Percentiles rank a stretch among this genome's conserved stretches.
These are phyloP conservation scores for Trametes sp. DNA, from an alignment of 1,284 basidiomycete genomes.

Conservation along the genomic window DNA sequence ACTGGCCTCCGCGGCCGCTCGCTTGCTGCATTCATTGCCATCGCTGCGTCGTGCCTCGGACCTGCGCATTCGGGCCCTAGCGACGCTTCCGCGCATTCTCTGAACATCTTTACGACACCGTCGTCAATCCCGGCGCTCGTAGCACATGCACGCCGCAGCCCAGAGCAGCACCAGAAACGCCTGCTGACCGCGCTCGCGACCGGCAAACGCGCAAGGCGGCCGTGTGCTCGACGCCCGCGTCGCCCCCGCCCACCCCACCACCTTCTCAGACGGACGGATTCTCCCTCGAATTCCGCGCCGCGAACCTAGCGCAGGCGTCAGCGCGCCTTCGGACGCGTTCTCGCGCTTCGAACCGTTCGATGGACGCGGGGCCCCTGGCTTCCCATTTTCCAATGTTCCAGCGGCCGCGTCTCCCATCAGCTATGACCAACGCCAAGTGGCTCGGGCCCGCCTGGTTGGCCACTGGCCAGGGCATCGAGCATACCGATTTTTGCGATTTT, in stretches of 20 bases:
- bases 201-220: slow-evolving; percentile 7
- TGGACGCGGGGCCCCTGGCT: no score
- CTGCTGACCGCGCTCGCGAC: slow-evolving; percentile 11
- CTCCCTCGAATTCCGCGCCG: not conserved
- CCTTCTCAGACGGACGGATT: no score
- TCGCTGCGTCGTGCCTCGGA: not conserved
- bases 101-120: not conserved
- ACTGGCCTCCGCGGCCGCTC: not conserved
- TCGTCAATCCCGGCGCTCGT: not conserved
- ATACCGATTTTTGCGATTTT: not conserved
- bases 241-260: not conserved
- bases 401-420: not conserved
- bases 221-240: not conserved
- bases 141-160: slow-evolving; percentile 4
- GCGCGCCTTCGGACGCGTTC: not conserved
- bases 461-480: not conserved
- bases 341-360: not conserved
- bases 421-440: slow-evolving; percentile 1
- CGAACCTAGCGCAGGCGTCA: not conserved
- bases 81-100: not conserved
- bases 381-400: no score
- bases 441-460: not conserved
- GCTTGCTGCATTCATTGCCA: not conserved
- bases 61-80: not conserved
- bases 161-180: not conserved